These are phyloP conservation scores for Mycena kentingensis DNA, from an alignment of 768 basidiomycete genomes.

Conservation along the genomic window DNA sequence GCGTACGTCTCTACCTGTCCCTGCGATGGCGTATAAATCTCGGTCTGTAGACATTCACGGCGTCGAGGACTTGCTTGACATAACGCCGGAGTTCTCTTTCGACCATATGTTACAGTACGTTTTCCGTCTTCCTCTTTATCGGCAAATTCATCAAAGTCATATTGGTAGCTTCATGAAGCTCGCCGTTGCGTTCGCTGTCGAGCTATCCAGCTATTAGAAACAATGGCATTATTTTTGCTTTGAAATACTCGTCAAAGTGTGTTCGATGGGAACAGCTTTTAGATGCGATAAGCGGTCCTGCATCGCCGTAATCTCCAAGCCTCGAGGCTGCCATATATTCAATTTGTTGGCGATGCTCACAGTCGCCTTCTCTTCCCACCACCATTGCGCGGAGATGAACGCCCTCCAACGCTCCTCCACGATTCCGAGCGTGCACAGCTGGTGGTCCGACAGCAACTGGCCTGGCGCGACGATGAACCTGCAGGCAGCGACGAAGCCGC, in stretches of 20 bases:
- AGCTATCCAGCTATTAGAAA: constrained; percentile 33
- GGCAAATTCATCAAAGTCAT: background rate
- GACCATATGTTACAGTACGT: constrained; percentile 55
- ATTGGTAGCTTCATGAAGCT: constrained; percentile 49
- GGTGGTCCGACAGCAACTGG: no score
- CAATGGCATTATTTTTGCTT: background rate
- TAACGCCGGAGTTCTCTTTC: constrained; percentile 65
- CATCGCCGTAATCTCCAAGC: no score
- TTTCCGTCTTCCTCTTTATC: background rate
- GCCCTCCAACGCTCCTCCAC: no score
- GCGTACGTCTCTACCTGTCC: constrained; percentile 45
- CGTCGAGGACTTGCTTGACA: constrained; percentile 51
- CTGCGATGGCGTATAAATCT: background rate
- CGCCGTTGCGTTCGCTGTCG: constrained; percentile 54
- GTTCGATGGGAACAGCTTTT: background rate
- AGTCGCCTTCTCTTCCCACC: no score
- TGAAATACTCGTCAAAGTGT: background rate
- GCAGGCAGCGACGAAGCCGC: no score
- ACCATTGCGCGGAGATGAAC: no score
- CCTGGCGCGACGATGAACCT: no score
- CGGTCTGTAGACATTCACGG: constrained; percentile 6
- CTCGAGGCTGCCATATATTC: no score
- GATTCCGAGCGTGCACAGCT: no score
- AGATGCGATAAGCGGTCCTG: no score
- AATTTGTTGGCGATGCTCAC: no score